Evolutionary conservation across 1,139 yeast genomes (phyloP), one percentile per base, ranked within the genome.

Genomic region (Candida sanyaensis): DNA sequence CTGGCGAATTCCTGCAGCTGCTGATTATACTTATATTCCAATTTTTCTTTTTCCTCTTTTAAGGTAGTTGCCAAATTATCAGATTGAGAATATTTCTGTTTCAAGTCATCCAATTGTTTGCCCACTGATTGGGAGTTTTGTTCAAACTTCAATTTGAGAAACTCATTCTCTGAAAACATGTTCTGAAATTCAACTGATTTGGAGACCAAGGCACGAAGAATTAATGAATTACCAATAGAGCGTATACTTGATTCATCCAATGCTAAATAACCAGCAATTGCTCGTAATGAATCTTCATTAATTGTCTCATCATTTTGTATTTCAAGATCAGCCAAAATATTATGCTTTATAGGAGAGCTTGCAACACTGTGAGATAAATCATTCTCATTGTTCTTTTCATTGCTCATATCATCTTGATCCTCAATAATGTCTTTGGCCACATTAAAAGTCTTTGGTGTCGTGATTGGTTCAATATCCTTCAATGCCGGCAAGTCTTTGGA

Each of bases 81-180:
- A 17, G 57, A 51, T 3, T 48, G 43, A 2, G 48, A 53, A 9
- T 56, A 44, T 38, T 66, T 64, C 17, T 65, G 55, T 45, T 64
- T 57, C 11, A 76, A 56, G 6, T 62, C 58, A 2, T 63, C 62
- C 36, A 73, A 64, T 9, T 74, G 45, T 52, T 62, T 56, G 64
- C 55, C 56, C 29, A 54, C 44, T 3, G 45, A 46, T 23, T 58
- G 56, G 63, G 57, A 48, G 5, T 72, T 55, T 55, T 81, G 88
- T 57, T 85, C 90, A 46, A 73, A 68, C 45, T 77, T 75, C 24
- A 84, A 73, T 57, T 80, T 80, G 30, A 80, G 61, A 23, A 81
- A 68, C 21, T 81, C 64, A 42, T 75, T 71, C 52, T 81, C 82
- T 1, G 88, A 77, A 49, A 73, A 69, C 34, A 84, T 50, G 3